Evolutionary conservation across 2,329 filamentous ascomycete genomes (phyloP), one percentile per base, ranked within the genome.

Genomic region (Arthrobotrys musiformis): DNA sequence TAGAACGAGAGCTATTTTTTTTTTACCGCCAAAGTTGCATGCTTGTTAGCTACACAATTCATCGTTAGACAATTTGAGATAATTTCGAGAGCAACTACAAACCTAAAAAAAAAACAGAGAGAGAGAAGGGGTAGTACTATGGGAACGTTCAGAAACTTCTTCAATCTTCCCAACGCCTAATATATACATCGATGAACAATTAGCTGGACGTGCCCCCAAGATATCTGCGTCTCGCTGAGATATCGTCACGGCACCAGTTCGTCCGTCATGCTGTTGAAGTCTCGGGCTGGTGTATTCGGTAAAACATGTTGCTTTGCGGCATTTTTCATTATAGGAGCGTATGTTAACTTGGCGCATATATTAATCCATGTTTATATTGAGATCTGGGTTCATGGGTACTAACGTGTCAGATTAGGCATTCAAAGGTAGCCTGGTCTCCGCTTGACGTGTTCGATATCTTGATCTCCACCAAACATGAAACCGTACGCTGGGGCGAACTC

Each of bases 371-470:
- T 35, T 35, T 35, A 35, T 35, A 35, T 35, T 11, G n/a, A n/a
- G n/a, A n/a, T n/a, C n/a, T n/a, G n/a, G n/a, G n/a, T n/a, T n/a
- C n/a, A n/a, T n/a, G n/a, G n/a, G n/a, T n/a, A n/a, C 37, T 46
- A 11, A 46, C 42, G 17, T 2, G 2, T 24, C 8, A n/a, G 15
- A 46, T n/a, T 56, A 72, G 68, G 11, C 22, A 48, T 24, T 37
- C 68, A 15, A 64, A 48, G 30, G 11, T 48, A 4, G 33, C 48
- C 7, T 63, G 56, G 56, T 72, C 68, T 11, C 2, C 5, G 9
- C 9, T 58, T 22, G 58, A 64, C 28, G 35, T 64, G 8, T 72
- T 72, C 28, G 58, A 64, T 17, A n/a, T 8, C 11, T 24, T 72
- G 11, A 11, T 58, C n/a, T 13, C 13, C 1, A 61, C 22, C 3